phyloP scores from a whole-genome alignment of 2,329 filamentous ascomycete genomes.

The Arthrocladium fulminans region DNA sequence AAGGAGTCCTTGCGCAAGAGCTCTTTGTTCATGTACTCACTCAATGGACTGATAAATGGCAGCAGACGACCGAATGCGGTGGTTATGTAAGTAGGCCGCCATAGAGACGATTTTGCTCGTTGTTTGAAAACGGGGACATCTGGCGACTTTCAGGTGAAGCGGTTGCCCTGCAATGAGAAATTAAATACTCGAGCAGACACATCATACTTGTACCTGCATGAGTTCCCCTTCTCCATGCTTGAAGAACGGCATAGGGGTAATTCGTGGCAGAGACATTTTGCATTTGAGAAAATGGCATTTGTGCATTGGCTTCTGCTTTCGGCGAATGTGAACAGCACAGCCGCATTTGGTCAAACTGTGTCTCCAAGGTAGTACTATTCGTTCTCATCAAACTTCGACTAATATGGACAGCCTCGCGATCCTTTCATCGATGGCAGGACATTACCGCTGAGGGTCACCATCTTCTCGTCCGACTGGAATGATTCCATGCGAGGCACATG shows the following conservation, averaged over 20 bases:
- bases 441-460: neutral
- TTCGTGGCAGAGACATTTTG: neutral
- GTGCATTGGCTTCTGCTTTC: too few relatives aligned
- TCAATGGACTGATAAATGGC: neutral
- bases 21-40: constrained; percentile 2
- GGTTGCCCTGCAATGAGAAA: too few relatives aligned
- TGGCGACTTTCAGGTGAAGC: neutral
- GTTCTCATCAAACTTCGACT: neutral
- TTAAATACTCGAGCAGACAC: too few relatives aligned
- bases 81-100: neutral
- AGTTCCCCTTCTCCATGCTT: too few relatives aligned
- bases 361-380: neutral
- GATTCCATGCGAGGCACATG: too few relatives aligned
- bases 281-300: neutral
- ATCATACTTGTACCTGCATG: too few relatives aligned
- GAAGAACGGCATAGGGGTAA: too few relatives aligned
- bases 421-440: too few relatives aligned
- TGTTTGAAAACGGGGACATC: neutral
- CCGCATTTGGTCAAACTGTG: neutral
- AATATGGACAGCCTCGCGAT: neutral
- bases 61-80: constrained; percentile 1
- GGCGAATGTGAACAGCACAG: neutral
- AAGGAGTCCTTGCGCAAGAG: neutral
- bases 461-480: neutral
- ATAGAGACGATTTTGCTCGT: neutral